phyloP scores from a whole-genome alignment of 1,139 yeast genomes.

The Geotrichum siamense region DNA sequence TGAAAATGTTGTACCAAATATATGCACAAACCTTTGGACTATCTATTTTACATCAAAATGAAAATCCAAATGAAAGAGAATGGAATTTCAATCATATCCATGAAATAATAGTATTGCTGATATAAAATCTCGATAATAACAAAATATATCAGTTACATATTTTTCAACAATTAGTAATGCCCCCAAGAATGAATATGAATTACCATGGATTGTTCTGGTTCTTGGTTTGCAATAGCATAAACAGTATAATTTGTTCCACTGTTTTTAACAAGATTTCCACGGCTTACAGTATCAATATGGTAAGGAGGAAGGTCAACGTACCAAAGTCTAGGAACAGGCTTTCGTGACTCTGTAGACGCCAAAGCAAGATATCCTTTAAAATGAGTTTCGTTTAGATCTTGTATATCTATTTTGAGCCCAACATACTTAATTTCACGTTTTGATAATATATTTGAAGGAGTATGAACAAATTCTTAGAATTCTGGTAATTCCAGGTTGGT shows the following conservation, averaged over 20 bases:
- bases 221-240: conserved; percentile 10
- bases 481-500: too few species aligned
- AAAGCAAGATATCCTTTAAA: conserved; percentile 10
- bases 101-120: too few species aligned
- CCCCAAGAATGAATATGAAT: conserved; percentile 17
- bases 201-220: conserved; percentile 15
- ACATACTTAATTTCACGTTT: conserved; percentile 2
- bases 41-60: too few species aligned
- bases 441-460: too few species aligned
- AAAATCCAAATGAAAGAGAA: too few species aligned
- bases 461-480: too few species aligned
- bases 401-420: conserved; percentile 12
- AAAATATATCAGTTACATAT: too few species aligned
- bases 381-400: conserved; percentile 14
- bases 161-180: not conserved
- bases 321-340: conserved; percentile 15
- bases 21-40: too few species aligned
- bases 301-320: conserved; percentile 12
- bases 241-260: conserved; percentile 3
- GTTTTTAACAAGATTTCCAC: conserved; percentile 10
- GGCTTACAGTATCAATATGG: conserved; percentile 10
- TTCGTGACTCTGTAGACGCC: conserved; percentile 13
- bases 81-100: too few species aligned
- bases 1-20: too few species aligned
- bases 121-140: too few species aligned